Evolutionary conservation across 106 monocot species (phyloP).

Genomic region (Hemerocallis citrina): DNA sequence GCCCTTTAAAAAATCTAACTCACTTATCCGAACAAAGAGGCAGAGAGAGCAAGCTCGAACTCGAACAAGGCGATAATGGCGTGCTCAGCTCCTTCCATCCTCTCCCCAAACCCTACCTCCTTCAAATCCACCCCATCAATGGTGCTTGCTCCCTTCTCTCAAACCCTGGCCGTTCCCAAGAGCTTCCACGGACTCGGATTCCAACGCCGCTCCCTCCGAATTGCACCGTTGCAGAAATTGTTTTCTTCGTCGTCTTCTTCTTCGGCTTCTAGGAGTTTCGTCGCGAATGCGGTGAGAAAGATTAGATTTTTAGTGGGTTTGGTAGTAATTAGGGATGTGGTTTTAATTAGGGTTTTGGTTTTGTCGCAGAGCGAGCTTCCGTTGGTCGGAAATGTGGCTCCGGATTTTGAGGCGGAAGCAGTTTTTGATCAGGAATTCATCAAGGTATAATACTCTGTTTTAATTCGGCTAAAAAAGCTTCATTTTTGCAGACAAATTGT

Average conservation of each 20-base stretch:
- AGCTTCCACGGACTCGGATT: slow-evolving; percentile 30
- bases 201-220: slow-evolving; percentile 11
- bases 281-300: slow-evolving; percentile 41
- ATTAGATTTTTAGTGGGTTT: neutral
- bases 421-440: slow-evolving; percentile 87
- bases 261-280: slow-evolving; percentile 34
- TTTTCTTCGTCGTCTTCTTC: too few relatives aligned
- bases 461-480: too few relatives aligned
- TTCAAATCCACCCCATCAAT: slow-evolving; percentile 7
- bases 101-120: neutral
- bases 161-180: slow-evolving; percentile 28
- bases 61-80: neutral
- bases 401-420: slow-evolving; percentile 80
- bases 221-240: slow-evolving; percentile 13
- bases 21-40: too few relatives aligned
- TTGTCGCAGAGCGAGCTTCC: slow-evolving; percentile 33
- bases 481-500: too few relatives aligned
- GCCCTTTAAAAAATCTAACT: too few relatives aligned
- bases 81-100: slow-evolving; percentile 7
- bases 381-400: slow-evolving; percentile 69
- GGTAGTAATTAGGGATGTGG: neutral
- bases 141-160: slow-evolving; percentile 14
- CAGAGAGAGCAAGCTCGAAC: too few relatives aligned
- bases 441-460: slow-evolving; percentile 57
- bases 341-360: neutral